Conservation (phyloP, 352 stramenopile genomes). For the Plasmopara viticola region DNA sequence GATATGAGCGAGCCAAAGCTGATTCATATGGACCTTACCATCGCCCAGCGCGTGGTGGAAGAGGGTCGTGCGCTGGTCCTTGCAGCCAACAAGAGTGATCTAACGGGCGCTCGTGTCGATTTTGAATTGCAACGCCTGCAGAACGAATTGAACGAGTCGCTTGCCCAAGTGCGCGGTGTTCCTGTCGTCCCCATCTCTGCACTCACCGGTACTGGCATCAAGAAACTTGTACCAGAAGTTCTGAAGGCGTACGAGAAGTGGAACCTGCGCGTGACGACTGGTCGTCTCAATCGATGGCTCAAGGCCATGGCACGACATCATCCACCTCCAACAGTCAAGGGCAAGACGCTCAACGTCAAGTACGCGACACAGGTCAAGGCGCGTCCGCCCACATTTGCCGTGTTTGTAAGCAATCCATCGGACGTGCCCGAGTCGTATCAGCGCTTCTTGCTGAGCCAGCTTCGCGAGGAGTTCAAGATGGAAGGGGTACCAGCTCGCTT, state of each 20-base stretch:
- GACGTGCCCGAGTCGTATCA: slow-evolving; percentile 75
- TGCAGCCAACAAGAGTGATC: slow-evolving; percentile 73
- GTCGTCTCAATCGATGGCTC: slow-evolving; percentile 75
- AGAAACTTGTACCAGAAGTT: slow-evolving; percentile 74
- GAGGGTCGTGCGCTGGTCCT: slow-evolving; percentile 71
- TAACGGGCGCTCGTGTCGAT: slow-evolving; percentile 40
- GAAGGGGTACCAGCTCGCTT: slow-evolving; percentile 70
- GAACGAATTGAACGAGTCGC: slow-evolving; percentile 59
- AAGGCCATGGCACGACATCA: slow-evolving; percentile 81
- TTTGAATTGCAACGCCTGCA: slow-evolving; percentile 61
- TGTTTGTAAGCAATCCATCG: slow-evolving; percentile 77
- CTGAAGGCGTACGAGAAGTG: slow-evolving; percentile 79
- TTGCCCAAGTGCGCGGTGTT: slow-evolving; percentile 71
- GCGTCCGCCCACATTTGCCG: slow-evolving; percentile 68
- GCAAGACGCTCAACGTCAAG: slow-evolving; percentile 84
- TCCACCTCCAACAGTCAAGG: slow-evolving; percentile 70
- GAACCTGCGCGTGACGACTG: slow-evolving; percentile 72
- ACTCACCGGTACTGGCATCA: slow-evolving; percentile 65
- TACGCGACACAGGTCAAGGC: slow-evolving; percentile 85
- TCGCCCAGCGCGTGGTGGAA: slow-evolving; percentile 74
- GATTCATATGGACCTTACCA: slow-evolving; percentile 83
- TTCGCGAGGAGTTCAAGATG: slow-evolving; percentile 84
- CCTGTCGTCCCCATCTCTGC: slow-evolving; percentile 76
- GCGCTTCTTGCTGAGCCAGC: slow-evolving; percentile 65
- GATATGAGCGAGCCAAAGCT: slow-evolving; percentile 80